These are phyloP conservation scores for Sporothrix phasma DNA, from an alignment of 2,329 filamentous ascomycete genomes.

Conservation along the genomic window DNA sequence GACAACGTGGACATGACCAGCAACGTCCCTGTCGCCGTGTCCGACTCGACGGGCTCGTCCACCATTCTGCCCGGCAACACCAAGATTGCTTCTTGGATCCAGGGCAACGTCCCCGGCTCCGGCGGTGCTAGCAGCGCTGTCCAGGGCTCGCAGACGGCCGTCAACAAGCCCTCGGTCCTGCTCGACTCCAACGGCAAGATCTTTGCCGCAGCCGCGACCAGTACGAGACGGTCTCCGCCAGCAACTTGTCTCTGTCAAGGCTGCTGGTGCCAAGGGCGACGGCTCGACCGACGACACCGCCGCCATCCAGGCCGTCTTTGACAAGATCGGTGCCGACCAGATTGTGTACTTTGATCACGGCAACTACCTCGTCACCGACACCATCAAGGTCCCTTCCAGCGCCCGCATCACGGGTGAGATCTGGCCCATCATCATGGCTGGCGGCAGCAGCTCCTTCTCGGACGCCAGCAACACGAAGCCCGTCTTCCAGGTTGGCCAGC, in stretches of 20 bases:
- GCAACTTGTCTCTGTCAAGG: constrained; percentile 69
- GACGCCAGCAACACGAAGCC: constrained; percentile 67
- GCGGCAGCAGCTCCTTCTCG: constrained; percentile 58
- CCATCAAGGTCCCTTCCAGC: constrained; percentile 63
- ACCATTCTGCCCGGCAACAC: constrained; percentile 59
- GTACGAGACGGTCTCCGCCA: constrained; percentile 59
- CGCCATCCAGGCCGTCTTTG: constrained; percentile 69
- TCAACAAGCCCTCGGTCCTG: constrained; percentile 57
- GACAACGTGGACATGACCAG: constrained; percentile 79
- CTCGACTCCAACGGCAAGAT: constrained; percentile 56
- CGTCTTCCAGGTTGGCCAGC: constrained; percentile 75
- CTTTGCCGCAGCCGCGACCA: constrained; percentile 84
- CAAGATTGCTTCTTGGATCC: constrained; percentile 62
- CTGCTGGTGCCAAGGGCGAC: constrained; percentile 75
- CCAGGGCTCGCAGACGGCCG: constrained; percentile 47
- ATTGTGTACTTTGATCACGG: constrained; percentile 70
- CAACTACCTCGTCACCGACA: constrained; percentile 59
- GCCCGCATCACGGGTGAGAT: constrained; percentile 85
- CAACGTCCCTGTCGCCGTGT: constrained; percentile 57
- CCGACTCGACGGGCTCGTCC: constrained; percentile 43
- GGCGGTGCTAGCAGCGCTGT: constrained; percentile 36
- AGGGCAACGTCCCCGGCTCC: constrained; percentile 54
- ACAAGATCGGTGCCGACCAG: constrained; percentile 53
- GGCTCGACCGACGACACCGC: constrained; percentile 78
- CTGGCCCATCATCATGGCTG: constrained; percentile 82